Percentiles rank a stretch among this genome's conserved stretches.
phyloP scores from a whole-genome alignment of 257 asterid genomes.

The Solanum boliviense region DNA sequence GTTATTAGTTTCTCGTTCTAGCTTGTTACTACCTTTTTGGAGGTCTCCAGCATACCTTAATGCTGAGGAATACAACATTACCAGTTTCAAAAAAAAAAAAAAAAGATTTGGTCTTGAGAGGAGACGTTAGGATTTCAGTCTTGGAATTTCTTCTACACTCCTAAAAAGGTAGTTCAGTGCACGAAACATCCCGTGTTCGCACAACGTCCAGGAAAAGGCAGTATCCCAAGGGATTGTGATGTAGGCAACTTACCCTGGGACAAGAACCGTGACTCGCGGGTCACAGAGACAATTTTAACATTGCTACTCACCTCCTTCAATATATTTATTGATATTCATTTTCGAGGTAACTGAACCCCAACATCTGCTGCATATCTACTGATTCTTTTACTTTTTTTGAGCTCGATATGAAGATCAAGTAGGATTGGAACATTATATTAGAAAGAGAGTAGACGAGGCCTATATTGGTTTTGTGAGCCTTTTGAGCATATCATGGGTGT shows the following conservation, averaged over 20 bases:
- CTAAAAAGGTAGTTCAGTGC: background rate
- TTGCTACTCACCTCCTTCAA: background rate
- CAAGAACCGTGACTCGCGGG: background rate
- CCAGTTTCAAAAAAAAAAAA: too few species aligned
- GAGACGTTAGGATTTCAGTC: background rate
- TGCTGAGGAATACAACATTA: too few species aligned
- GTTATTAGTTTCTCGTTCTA: too few species aligned
- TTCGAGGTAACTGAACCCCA: background rate
- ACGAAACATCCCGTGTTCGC: background rate
- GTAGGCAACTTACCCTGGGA: background rate
- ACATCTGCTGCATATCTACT: background rate
- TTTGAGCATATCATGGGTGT: background rate
- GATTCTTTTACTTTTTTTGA: background rate
- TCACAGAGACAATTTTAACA: background rate
- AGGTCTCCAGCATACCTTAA: too few species aligned
- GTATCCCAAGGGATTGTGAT: background rate
- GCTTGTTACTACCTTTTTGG: too few species aligned
- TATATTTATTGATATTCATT: background rate
- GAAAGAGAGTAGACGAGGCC: background rate
- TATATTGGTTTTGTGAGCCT: background rate
- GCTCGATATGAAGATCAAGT: background rate
- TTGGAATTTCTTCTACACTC: background rate
- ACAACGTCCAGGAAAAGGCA: background rate
- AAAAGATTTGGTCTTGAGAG: background rate
- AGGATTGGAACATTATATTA: too few species aligned